phyloP scores from a whole-genome alignment of 169 alveolate genomes.

The Cryptosporidium tyzzeri region DNA sequence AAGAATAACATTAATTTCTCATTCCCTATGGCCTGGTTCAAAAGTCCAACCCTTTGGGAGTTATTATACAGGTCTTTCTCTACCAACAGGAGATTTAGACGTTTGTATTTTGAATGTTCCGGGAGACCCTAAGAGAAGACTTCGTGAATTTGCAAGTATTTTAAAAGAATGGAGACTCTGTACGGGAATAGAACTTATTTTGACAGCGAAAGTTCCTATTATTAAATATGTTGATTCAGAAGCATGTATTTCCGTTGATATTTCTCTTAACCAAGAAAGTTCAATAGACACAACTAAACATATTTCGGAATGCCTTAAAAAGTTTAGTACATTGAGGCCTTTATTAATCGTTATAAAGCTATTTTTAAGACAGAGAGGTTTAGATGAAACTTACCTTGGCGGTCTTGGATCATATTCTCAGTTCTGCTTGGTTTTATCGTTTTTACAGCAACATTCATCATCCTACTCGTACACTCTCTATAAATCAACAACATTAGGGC shows the following conservation, averaged over 20 bases:
- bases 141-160: conserved; percentile 62
- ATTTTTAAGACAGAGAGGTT: conserved; percentile 76
- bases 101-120: conserved; percentile 73
- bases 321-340: conserved; percentile 78
- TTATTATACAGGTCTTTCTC: conserved; percentile 74
- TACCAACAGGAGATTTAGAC: conserved; percentile 76
- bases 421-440: conserved; percentile 77
- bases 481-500: conserved; percentile 73
- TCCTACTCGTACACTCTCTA: conserved; percentile 63
- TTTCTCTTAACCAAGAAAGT: conserved; percentile 78
- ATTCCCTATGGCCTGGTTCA: conserved; percentile 75
- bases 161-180: conserved; percentile 71
- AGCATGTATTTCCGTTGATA: conserved; percentile 79
- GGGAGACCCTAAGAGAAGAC: conserved; percentile 68
- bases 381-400: conserved; percentile 79
- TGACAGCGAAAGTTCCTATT: conserved; percentile 81
- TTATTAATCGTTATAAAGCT: conserved; percentile 77
- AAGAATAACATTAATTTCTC: conserved; percentile 63
- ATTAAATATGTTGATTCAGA: conserved; percentile 78
- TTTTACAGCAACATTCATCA: conserved; percentile 77
- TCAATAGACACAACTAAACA: conserved; percentile 77
- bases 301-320: conserved; percentile 70
- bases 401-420: conserved; percentile 82
- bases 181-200: conserved; percentile 73
- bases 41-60: conserved; percentile 77